Evolutionary conservation across 2,329 filamentous ascomycete species (phyloP).

Genomic region (Scolecobasidium constrictum): DNA sequence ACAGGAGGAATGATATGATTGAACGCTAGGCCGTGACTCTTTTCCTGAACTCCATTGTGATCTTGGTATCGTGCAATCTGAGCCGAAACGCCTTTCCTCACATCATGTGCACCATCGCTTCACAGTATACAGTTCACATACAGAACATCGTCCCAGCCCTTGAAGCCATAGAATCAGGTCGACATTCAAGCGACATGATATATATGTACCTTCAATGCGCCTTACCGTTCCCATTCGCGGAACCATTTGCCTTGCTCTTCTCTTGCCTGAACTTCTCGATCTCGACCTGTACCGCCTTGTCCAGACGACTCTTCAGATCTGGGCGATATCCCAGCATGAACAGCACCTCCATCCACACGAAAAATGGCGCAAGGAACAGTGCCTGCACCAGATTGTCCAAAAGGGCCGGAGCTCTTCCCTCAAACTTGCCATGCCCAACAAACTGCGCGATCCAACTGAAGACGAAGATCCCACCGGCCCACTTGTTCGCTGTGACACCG

Average conservation of each 20-base stretch:
- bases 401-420: constrained; percentile 77
- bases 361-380: constrained; percentile 84
- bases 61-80: too few relatives aligned
- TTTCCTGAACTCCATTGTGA: too few relatives aligned
- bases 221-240: too few relatives aligned
- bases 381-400: constrained; percentile 89
- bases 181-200: too few relatives aligned
- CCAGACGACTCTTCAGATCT: constrained; percentile 71
- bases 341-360: constrained; percentile 91
- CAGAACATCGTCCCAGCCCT: too few relatives aligned
- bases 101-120: too few relatives aligned
- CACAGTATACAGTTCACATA: too few relatives aligned
- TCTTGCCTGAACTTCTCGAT: constrained; percentile 58
- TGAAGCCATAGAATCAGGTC: too few relatives aligned
- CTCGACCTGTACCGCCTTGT: constrained; percentile 64
- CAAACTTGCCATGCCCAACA: constrained; percentile 79
- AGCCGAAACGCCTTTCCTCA: too few relatives aligned
- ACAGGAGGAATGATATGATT: too few relatives aligned
- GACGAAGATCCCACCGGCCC: constrained; percentile 58
- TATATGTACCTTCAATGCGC: too few relatives aligned
- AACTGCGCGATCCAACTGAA: constrained; percentile 83
- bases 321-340: constrained; percentile 86
- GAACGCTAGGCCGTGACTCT: too few relatives aligned
- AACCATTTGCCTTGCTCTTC: constrained; percentile 33
- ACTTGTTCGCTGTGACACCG: constrained; percentile 48